Evolutionary conservation across 2,329 filamentous ascomycete species (phyloP), one percentile per base, ranked within the genome.

Genomic region (Aspergillus fijiensis): DNA sequence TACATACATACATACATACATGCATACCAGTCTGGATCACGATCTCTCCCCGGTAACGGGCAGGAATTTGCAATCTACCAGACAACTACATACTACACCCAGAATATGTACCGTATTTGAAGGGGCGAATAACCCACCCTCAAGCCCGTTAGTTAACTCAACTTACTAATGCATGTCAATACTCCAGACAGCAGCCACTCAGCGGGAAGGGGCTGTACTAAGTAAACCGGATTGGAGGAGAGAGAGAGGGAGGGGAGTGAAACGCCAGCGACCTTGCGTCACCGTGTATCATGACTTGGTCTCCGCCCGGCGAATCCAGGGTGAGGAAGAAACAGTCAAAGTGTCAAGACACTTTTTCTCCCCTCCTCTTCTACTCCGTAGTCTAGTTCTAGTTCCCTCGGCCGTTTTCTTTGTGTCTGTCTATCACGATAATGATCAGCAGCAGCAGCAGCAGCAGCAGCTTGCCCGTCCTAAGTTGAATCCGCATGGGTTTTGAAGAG

Each of bases 201-300:
- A 35, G 33, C 12, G 11, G 33, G 33, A 16, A 6, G 4, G 14
- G 33, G 11, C 33, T 12, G 33, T 35, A 35, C 14, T 12, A 12
- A 5, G 12, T 45, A 45, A 45, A 45, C 39, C 39, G 39, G 39
- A 45, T 45, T 45, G 33, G 14, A 35, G 12, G 33, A 35, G 10
- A 16, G 11, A 16, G 14, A 16, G 33, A 9, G 2, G 27, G 39
- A 48, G 23, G 14, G 39, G 25, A 19, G 29, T 53, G 53, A 55
- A 47, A 55, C 53, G 49, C 25, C 27, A 29, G n/a, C 49, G 16
- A 19, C 49, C 56, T 58, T 58, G 56, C 56, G 56, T 58, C 56
- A 58, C 56, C 31, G 39, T 53, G 56, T 58, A 58, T 58, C 56
- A 58, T 58, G 35, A 52, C 49, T 51, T 52, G 27, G 16, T n/a